Evolutionary conservation across 225 moss, liverwort and hornwort genomes (phyloP).

Genomic region (Pleurozium schreberi): DNA sequence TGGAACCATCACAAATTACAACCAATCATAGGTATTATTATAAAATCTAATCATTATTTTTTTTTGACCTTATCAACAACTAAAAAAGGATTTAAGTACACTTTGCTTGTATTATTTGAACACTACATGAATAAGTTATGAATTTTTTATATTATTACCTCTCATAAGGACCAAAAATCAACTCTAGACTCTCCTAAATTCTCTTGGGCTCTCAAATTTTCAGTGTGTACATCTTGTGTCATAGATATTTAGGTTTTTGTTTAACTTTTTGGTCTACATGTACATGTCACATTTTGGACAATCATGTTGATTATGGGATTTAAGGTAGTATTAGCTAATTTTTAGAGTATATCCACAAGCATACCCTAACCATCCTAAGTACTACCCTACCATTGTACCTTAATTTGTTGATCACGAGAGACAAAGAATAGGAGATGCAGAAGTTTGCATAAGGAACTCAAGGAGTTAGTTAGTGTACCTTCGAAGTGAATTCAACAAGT

Average conservation of each 20-base stretch:
- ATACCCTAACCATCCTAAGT: neutral
- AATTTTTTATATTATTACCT: neutral
- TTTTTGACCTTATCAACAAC: neutral
- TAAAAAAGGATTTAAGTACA: neutral
- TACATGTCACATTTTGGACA: neutral
- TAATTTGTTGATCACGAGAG: neutral
- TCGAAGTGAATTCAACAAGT: neutral
- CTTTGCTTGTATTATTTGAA: neutral
- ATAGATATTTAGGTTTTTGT: no score
- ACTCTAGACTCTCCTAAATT: neutral
- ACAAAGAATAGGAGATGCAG: neutral
- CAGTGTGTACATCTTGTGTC: neutral
- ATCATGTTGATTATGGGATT: neutral
- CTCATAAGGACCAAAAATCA: accelerated
- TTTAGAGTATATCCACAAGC: neutral
- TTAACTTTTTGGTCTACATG: neutral
- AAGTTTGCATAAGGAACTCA: no score
- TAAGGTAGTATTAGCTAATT: neutral
- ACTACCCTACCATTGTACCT: neutral
- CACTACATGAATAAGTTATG: neutral
- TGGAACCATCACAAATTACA: neutral
- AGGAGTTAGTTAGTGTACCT: neutral
- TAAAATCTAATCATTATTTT: neutral
- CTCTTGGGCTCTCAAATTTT: neutral
- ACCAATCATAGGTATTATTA: neutral